phyloP scores from a whole-genome alignment of 768 basidiomycete species.

The Podaxis mareebaensis region DNA sequence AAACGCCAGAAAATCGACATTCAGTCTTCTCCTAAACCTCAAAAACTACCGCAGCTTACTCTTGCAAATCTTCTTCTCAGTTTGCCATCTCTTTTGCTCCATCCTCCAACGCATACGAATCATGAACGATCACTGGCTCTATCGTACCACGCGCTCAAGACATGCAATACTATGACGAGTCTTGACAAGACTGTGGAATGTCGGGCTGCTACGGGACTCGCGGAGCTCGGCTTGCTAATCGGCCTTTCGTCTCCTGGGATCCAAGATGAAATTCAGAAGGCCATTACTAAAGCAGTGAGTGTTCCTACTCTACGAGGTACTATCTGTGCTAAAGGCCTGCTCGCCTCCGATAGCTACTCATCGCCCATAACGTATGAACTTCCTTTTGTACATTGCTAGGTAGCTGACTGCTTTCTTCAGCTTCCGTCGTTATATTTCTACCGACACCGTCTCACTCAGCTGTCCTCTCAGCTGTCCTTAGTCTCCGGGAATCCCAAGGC shows the following conservation, averaged over 20 bases:
- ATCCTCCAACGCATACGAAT: constrained; percentile 62
- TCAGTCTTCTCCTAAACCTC: background rate
- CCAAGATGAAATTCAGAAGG: constrained; percentile 64
- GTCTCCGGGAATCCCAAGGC: constrained; percentile 54
- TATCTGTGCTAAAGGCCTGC: constrained; percentile 5
- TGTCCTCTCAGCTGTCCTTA: constrained; percentile 63
- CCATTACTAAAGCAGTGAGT: constrained; percentile 71
- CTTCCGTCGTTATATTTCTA: constrained; percentile 67
- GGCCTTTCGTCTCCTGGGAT: constrained; percentile 51
- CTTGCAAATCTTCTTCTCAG: constrained; percentile 54
- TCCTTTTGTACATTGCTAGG: background rate
- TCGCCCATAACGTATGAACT: constrained; percentile 59
- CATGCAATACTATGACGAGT: constrained; percentile 49
- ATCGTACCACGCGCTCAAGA: constrained; percentile 55
- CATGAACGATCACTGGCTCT: constrained; percentile 57
- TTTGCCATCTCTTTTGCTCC: constrained; percentile 58
- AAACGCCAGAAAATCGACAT: constrained; percentile 10
- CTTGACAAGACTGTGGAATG: constrained; percentile 65
- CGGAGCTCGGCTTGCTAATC: constrained; percentile 65
- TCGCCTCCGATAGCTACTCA: constrained; percentile 37
- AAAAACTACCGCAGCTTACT: constrained; percentile 28
- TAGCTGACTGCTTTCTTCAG: constrained; percentile 29
- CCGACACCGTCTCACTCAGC: constrained; percentile 56
- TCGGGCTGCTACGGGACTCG: constrained; percentile 68
- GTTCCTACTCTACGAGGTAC: background rate